A percentile compares a stretch with the other conserved stretches of the same genome.
Conservation (phyloP, 305 asterid genomes). For the Salvia sclarea region DNA sequence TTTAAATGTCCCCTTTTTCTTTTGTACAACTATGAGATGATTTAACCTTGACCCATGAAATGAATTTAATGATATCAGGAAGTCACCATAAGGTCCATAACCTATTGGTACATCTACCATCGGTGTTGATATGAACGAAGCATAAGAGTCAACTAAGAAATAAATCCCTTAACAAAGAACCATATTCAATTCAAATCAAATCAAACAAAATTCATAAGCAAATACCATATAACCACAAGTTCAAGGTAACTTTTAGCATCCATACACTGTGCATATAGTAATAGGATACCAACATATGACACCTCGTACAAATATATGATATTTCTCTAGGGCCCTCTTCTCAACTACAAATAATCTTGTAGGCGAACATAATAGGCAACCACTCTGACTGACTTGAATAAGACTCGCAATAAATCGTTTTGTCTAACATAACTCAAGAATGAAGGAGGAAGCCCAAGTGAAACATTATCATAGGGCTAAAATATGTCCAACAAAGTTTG, state of each 20-base stretch:
- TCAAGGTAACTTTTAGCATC: not conserved
- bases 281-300: not conserved
- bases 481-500: slow-evolving; percentile 1
- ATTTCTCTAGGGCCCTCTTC: not conserved
- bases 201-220: not conserved
- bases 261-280: not conserved
- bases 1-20: not conserved
- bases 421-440: not conserved
- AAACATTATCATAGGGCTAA: not conserved
- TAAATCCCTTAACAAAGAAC: slow-evolving; percentile 1
- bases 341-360: not conserved
- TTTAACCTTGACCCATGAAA: not conserved
- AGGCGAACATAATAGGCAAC: not conserved
- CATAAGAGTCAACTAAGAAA: not conserved
- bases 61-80: not conserved
- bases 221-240: slow-evolving; percentile 7
- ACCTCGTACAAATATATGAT: slow-evolving; percentile 3
- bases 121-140: not conserved
- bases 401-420: not conserved
- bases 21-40: not conserved
- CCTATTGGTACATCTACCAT: not conserved
- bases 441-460: not conserved
- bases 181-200: not conserved
- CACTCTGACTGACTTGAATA: not conserved
- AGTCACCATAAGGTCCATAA: slow-evolving; percentile 14